These are phyloP conservation scores for Sporisorium sorghi DNA, from an alignment of 1,284 basidiomycete genomes.

Conservation along the genomic window DNA sequence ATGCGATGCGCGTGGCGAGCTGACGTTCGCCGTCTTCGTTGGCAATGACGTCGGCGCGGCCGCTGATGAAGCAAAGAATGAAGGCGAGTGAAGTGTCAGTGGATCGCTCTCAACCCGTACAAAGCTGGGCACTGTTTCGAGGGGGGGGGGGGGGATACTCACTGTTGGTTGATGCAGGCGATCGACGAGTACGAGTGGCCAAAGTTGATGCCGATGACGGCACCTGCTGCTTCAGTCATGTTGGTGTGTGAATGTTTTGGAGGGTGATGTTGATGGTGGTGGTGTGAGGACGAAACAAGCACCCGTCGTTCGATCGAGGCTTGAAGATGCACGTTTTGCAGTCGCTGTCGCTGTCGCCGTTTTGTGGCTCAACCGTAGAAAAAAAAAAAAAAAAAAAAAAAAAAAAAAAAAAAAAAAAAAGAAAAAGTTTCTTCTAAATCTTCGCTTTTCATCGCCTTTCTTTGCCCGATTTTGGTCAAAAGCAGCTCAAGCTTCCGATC, in stretches of 20 bases:
- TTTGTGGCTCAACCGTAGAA: neutral
- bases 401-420: constrained; percentile 16
- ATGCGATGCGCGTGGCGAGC: constrained; percentile 93
- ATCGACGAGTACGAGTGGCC: constrained; percentile 96
- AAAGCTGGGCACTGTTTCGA: neutral
- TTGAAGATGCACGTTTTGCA: neutral
- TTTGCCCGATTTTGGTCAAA: neutral
- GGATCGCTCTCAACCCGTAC: neutral
- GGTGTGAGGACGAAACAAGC: constrained; percentile 2
- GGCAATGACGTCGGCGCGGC: constrained; percentile 76
- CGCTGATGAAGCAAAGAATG: constrained; percentile 22
- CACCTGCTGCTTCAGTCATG: constrained; percentile 64
- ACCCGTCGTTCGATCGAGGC: neutral
- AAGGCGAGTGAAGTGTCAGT: constrained; percentile 9
- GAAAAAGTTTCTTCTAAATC: constrained; percentile 34
- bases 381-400: constrained; percentile 27
- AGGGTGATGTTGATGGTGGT: neutral
- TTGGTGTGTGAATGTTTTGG: neutral
- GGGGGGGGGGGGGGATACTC: constrained; percentile 48
- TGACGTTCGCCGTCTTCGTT: constrained; percentile 99
- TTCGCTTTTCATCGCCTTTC: neutral
- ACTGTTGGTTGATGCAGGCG: constrained; percentile 92
- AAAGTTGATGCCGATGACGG: constrained; percentile 90
- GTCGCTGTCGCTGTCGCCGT: neutral
- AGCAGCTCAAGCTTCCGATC: neutral